A percentile compares a stretch with the other conserved stretches of the same genome.
Evolutionary conservation across 2,329 filamentous ascomycete genomes (phyloP).

Genomic region (Aureobasidium sp.): DNA sequence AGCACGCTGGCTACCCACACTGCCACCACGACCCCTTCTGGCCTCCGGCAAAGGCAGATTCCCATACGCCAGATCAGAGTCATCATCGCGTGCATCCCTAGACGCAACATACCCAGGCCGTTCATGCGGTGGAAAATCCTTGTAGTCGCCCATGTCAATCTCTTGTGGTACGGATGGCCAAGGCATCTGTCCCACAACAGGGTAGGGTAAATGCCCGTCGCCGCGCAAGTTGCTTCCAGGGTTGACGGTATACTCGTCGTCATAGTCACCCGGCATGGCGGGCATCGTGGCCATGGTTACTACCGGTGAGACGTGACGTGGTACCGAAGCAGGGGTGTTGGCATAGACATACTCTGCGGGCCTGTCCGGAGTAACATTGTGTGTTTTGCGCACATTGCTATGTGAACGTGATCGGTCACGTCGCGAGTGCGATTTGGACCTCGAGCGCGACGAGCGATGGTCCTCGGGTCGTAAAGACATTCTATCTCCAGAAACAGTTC

Average conservation of each 20-base stretch:
- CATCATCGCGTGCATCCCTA: constrained; percentile 19
- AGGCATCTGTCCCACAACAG: constrained; percentile 18
- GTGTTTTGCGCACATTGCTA: constrained; percentile 29
- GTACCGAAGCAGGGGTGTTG: constrained; percentile 20
- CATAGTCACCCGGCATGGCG: constrained; percentile 30
- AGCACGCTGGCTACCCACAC: neutral
- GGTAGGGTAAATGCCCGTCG: constrained; percentile 14
- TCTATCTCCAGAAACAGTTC: neutral
- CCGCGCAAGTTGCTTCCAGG: neutral
- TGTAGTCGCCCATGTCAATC: constrained; percentile 40
- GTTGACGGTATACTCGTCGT: constrained; percentile 21
- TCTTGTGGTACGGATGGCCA: constrained; percentile 26
- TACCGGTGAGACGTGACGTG: constrained; percentile 15
- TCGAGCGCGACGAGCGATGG: constrained; percentile 34
- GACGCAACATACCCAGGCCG: constrained; percentile 23
- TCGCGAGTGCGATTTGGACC: constrained; percentile 36
- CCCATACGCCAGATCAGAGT: constrained; percentile 29
- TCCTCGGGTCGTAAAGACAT: constrained; percentile 37
- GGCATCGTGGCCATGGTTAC: constrained; percentile 21
- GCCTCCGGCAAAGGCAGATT: neutral
- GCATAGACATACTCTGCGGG: constrained; percentile 20
- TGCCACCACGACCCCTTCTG: neutral
- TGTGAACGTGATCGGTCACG: constrained; percentile 32
- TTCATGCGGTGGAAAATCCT: constrained; percentile 39
- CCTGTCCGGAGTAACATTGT: neutral